Base-by-base conservation (phyloP, 2,329 filamentous ascomycete genomes). In the Triangularia verruculosa region DNA sequence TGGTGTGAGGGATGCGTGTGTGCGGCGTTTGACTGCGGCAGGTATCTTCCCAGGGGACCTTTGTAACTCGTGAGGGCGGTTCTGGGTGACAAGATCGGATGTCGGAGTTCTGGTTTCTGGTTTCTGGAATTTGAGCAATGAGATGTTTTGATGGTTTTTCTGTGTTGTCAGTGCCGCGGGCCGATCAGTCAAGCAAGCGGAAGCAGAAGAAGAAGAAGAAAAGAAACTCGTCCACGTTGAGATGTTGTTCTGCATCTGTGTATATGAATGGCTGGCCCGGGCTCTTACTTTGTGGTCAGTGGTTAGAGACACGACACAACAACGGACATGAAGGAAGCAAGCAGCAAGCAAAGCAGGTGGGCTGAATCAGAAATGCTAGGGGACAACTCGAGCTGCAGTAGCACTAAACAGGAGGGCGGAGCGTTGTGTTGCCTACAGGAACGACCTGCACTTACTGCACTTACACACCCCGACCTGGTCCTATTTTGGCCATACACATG, bases 351-450 rank as follows among this genome's bases (percentile, higher is more conserved):
- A 43, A 13, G 39, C 56, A 58, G 22, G 32, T 58, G 47, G 56
- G 27, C 56, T 58, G 56, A 58, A 58, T 58, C 47, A 39, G 56
- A 22, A 58, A 15, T 43, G 32, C 32, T 43, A 24, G n/a, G 39
- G 39, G 39, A 47, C 39, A 47, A 47, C 28, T 43, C 51, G 56
- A 57, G 28, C 57, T 57, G 24, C 24, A 60, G 64, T 54, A 61
- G 27, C 15, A 59, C 52, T 15, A 39, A 51, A 64, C 39, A 47
- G 39, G 39, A 47, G 39, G 64, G 59, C 64, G 51, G 61, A 28
- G 30, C 30, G 55, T 61, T 68, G 58, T 63, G 54, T 43, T 63
- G 67, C 57, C 64, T 67, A 68, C 64, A 65, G 60, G 57, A 64
- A 68, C 62, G 60, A 52, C 51, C 64, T 61, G 30, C 30, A 32